These are phyloP conservation scores for Globisporangium acanthophoron DNA, from an alignment of 352 stramenopile species.

Conservation along the genomic window DNA sequence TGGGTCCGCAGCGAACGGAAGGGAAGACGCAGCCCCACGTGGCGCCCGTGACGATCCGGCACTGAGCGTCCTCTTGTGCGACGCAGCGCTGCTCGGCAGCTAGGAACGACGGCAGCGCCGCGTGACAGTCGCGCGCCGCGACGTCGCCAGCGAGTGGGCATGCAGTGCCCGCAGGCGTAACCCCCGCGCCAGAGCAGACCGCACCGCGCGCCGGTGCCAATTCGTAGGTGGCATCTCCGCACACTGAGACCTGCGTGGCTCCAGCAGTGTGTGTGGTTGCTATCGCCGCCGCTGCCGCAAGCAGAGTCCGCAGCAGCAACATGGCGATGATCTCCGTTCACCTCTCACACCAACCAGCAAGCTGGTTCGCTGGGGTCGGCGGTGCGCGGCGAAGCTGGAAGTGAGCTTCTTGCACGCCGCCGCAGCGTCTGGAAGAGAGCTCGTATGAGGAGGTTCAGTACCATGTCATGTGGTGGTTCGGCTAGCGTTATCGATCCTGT, in stretches of 20 bases:
- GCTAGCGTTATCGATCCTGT: no score
- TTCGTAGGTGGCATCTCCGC: conserved; percentile 15
- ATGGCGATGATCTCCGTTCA: neutral
- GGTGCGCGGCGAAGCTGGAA: neutral
- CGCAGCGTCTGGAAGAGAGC: no score
- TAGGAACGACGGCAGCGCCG: conserved; percentile 9
- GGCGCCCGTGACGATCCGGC: neutral
- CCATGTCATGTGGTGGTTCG: no score
- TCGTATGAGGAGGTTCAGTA: no score
- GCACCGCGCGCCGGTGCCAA: conserved; percentile 2
- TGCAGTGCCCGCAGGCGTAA: conserved; percentile 2
- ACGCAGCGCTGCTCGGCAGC: conserved; percentile 3
- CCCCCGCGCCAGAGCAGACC: conserved; percentile 10
- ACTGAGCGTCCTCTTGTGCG: conserved; percentile 12
- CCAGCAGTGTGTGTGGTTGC: neutral
- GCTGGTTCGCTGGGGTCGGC: no score
- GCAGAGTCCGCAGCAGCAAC: neutral
- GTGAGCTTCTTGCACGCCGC: neutral
- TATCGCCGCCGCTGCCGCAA: neutral
- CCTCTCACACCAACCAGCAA: no score
- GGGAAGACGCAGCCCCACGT: conserved; percentile 18
- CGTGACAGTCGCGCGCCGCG: conserved; percentile 12
- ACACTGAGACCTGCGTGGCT: neutral
- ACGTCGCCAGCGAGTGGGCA: conserved; percentile 8
- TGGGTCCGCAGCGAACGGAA: neutral